Conservation (phyloP, 176 grass and related monocot species). For the Chloris gayana region DNA sequence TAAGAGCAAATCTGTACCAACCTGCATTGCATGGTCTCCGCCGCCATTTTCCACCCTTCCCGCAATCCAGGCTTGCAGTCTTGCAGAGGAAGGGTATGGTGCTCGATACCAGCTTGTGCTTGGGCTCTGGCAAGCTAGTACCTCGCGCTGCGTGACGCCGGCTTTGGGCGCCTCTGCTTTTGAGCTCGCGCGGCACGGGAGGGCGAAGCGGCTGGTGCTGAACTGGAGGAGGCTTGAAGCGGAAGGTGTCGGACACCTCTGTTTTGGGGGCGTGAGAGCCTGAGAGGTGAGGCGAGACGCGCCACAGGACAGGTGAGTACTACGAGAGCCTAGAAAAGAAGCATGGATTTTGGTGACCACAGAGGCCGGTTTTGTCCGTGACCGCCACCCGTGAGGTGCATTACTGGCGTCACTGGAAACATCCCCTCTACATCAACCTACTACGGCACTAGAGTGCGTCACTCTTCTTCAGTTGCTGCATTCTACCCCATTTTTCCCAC, state of each 20-base stretch:
- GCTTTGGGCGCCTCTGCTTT: conserved; percentile 49
- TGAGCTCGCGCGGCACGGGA: conserved; percentile 34
- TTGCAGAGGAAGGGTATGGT: neutral
- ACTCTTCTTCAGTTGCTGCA: neutral
- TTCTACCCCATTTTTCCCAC: neutral
- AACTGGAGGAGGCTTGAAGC: conserved; percentile 47
- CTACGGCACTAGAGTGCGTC: conserved; percentile 14
- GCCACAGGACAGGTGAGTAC: neutral
- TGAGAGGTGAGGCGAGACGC: conserved; percentile 16
- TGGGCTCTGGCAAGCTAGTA: neutral
- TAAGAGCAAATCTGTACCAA: neutral
- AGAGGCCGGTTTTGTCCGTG: conserved; percentile 44
- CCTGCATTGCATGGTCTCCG: conserved; percentile 47
- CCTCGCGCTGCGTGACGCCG: conserved; percentile 22
- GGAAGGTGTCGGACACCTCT: conserved; percentile 20
- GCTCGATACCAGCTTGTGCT: neutral
- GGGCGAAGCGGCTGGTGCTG: conserved; percentile 20
- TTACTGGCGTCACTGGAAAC: conserved; percentile 33
- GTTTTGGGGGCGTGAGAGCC: neutral
- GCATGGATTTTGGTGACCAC: conserved; percentile 30
- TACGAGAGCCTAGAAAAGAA: neutral
- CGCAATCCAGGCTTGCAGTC: conserved; percentile 26
- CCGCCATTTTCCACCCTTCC: conserved; percentile 36
- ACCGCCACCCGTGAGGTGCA: conserved; percentile 53
- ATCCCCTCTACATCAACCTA: neutral